Evolutionary conservation across 2,329 filamentous ascomycete species (phyloP).

Genomic region (Colletotrichum musicola): DNA sequence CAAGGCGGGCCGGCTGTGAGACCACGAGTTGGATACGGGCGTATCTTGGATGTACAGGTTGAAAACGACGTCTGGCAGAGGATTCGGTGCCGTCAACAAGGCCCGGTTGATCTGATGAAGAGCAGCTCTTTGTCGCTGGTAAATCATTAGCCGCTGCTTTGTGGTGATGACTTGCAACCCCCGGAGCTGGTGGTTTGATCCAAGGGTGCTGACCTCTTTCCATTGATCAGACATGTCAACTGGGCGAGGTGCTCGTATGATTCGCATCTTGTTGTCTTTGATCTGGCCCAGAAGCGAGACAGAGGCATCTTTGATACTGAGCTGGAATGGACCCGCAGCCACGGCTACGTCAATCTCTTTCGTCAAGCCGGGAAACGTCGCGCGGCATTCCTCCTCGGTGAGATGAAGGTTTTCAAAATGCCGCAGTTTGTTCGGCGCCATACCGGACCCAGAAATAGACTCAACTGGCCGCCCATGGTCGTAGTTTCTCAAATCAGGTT

Average conservation of each 20-base stretch:
- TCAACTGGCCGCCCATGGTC: not conserved
- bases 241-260: conserved; percentile 56
- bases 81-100: conserved; percentile 61
- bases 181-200: not conserved
- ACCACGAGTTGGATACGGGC: conserved; percentile 57
- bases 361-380: conserved; percentile 60
- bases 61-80: conserved; percentile 64
- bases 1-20: conserved; percentile 61
- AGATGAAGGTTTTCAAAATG: conserved; percentile 52
- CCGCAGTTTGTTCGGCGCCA: not conserved
- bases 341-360: conserved; percentile 60
- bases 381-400: conserved; percentile 56
- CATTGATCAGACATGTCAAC: conserved; percentile 58
- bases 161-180: conserved; percentile 6
- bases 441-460: not conserved
- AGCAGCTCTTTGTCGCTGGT: conserved; percentile 61
- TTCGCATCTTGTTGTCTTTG: conserved; percentile 52
- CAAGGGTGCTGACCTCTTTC: conserved; percentile 48
- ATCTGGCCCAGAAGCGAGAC: conserved; percentile 54
- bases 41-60: conserved; percentile 65
- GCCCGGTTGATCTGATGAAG: conserved; percentile 67
- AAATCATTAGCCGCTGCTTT: conserved; percentile 13
- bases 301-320: conserved; percentile 47
- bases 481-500: not conserved
- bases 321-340: conserved; percentile 57